Evolutionary conservation across 2,329 filamentous ascomycete genomes (phyloP).

Genomic region (Pseudogymnoascus sp.): DNA sequence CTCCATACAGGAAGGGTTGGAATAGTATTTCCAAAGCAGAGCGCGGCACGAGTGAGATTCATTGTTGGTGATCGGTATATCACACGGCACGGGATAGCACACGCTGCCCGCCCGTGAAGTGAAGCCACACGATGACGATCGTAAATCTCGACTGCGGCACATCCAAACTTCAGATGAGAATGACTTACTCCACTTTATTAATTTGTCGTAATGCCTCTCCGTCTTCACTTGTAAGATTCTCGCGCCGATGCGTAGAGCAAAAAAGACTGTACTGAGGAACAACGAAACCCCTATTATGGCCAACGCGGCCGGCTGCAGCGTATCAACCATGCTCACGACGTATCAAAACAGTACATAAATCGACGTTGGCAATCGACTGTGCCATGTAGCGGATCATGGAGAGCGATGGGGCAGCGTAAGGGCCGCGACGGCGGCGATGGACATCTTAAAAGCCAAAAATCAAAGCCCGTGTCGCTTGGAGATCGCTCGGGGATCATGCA

Average conservation of each 20-base stretch:
- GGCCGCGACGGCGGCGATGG: background rate
- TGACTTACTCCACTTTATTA: conserved; percentile 11
- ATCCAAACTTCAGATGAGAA: conserved; percentile 23
- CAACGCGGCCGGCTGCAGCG: conserved; percentile 6
- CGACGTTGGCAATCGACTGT: conserved; percentile 3
- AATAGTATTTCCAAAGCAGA: background rate
- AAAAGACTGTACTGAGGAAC: conserved; percentile 3
- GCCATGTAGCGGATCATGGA: background rate
- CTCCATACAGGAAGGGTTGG: background rate
- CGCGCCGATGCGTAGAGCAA: conserved; percentile 6
- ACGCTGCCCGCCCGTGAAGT: background rate
- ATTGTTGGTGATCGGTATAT: background rate
- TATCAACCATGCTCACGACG: conserved; percentile 9
- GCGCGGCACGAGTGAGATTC: background rate
- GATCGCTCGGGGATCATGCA: background rate
- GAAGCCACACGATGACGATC: background rate
- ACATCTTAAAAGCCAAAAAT: conserved; percentile 6
- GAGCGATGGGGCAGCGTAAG: background rate
- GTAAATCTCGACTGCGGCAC: background rate
- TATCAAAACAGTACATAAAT: background rate
- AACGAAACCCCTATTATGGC: conserved; percentile 9
- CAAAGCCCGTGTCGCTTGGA: background rate
- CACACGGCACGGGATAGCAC: background rate
- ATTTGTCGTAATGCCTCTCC: background rate
- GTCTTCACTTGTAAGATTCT: conserved; percentile 6